These are phyloP conservation scores for Blumeriella jaapii DNA, from an alignment of 2,329 filamentous ascomycete genomes.

Conservation along the genomic window DNA sequence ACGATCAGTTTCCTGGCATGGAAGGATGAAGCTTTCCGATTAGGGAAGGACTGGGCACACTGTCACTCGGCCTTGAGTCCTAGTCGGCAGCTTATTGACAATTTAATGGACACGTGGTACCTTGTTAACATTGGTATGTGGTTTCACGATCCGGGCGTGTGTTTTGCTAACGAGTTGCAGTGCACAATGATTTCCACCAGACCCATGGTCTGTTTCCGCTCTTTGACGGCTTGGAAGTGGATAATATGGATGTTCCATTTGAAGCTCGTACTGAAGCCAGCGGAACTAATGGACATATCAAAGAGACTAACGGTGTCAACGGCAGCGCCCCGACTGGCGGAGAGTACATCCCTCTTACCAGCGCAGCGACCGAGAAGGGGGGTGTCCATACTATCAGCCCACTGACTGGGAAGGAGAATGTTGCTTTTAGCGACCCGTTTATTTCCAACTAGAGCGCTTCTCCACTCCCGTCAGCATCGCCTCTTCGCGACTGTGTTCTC, in stretches of 20 bases:
- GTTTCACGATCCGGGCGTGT: conserved; percentile 1
- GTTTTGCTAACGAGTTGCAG: conserved; percentile 33
- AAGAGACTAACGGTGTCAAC: conserved; percentile 12
- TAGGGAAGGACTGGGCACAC: conserved; percentile 88
- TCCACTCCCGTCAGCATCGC: conserved; percentile 3
- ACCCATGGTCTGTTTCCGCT: conserved; percentile 72
- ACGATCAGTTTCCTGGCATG: conserved; percentile 95
- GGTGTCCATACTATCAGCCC: no score
- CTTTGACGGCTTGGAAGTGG: conserved; percentile 66
- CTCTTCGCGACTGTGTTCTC: conserved; percentile 6
- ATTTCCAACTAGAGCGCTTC: no score
- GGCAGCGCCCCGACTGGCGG: conserved; percentile 6
- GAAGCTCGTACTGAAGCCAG: conserved; percentile 12
- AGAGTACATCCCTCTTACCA: conserved; percentile 15
- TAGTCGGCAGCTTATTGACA: conserved; percentile 68
- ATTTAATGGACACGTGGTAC: conserved; percentile 83
- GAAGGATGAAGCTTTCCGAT: conserved; percentile 93
- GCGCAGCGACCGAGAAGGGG: no score
- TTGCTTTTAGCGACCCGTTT: no score
- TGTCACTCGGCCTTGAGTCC: conserved; percentile 71
- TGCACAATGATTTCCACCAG: conserved; percentile 96
- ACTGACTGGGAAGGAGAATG: no score
- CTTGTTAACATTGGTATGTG: conserved; percentile 83
- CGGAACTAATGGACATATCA: background rate
- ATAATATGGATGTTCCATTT: conserved; percentile 43